phyloP scores from a whole-genome alignment of 768 basidiomycete species.

The Jaapia argillacea region DNA sequence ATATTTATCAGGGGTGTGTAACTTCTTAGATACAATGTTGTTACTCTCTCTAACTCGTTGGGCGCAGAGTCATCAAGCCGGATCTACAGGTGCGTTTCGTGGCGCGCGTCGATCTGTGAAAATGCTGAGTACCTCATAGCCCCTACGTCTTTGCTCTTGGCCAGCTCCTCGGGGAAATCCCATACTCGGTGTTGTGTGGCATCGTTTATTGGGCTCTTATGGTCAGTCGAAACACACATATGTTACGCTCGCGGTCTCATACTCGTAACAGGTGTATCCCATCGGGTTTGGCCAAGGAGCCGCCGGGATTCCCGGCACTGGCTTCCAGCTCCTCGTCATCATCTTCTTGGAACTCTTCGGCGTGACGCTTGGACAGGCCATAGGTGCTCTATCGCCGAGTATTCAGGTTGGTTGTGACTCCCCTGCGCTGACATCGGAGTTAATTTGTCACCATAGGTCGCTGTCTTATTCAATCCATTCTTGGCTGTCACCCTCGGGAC shows the following conservation, averaged over 20 bases:
- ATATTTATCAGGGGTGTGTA: not conserved
- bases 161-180: not conserved
- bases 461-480: not conserved
- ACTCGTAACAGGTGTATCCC: slow-evolving; percentile 12
- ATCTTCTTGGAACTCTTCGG: not conserved
- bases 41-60: no score
- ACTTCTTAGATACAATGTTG: no score
- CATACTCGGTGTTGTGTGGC: not conserved
- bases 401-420: not conserved
- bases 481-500: not conserved
- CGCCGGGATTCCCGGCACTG: slow-evolving; percentile 50
- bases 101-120: no score
- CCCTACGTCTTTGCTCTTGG: not conserved
- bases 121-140: no score
- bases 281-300: slow-evolving; percentile 40
- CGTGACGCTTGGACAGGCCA: not conserved
- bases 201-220: not conserved
- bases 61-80: not conserved
- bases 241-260: no score
- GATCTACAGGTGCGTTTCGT: no score
- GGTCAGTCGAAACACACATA: not conserved
- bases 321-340: slow-evolving; percentile 11
- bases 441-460: not conserved
- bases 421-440: slow-evolving; percentile 63
- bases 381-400: not conserved